Conservation (phyloP, 495 filamentous ascomycete species). For the Lindgomyces ingoldianus region DNA sequence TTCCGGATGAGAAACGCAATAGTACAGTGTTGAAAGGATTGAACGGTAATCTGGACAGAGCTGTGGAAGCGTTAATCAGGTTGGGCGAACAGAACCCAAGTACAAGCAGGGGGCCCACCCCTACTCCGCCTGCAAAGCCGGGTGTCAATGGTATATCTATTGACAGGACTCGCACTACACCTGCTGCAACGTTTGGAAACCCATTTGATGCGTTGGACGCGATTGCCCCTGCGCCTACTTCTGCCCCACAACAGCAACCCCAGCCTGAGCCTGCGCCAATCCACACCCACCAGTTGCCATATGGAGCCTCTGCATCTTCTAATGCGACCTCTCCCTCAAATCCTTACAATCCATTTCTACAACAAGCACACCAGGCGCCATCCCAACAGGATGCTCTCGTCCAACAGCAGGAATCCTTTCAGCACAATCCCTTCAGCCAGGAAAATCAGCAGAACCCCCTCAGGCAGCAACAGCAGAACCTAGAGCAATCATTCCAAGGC, state of each 20-base stretch:
- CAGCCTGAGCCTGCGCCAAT: slow-evolving; percentile 25
- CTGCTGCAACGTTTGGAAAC: slow-evolving; percentile 45
- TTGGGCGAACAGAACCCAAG: slow-evolving; percentile 63
- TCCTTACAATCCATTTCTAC: slow-evolving; percentile 40
- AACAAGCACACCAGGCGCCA: slow-evolving; percentile 26
- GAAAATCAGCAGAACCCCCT: slow-evolving; percentile 56
- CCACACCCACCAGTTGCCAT: slow-evolving; percentile 25
- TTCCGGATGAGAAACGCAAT: slow-evolving; percentile 80
- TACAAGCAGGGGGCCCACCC: slow-evolving; percentile 24
- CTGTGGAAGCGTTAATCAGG: slow-evolving; percentile 78
- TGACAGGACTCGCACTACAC: slow-evolving; percentile 17
- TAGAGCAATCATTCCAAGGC: slow-evolving; percentile 71
- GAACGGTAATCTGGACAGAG: slow-evolving; percentile 78
- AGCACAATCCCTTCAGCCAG: slow-evolving; percentile 53
- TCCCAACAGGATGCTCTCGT: slow-evolving; percentile 11
- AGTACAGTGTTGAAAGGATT: slow-evolving; percentile 74
- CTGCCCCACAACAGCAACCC: slow-evolving; percentile 17
- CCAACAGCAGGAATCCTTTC: background rate
- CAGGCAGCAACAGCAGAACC: slow-evolving; percentile 25
- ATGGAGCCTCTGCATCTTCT: slow-evolving; percentile 15
- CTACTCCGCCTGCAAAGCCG: slow-evolving; percentile 26
- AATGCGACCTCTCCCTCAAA: slow-evolving; percentile 31
- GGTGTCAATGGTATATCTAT: slow-evolving; percentile 34
- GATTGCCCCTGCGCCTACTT: slow-evolving; percentile 20
- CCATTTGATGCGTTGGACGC: slow-evolving; percentile 53